Evolutionary conservation across 2,329 filamentous ascomycete species (phyloP), one percentile per base, ranked within the genome.

Genomic region (Hypoxylon sp.): DNA sequence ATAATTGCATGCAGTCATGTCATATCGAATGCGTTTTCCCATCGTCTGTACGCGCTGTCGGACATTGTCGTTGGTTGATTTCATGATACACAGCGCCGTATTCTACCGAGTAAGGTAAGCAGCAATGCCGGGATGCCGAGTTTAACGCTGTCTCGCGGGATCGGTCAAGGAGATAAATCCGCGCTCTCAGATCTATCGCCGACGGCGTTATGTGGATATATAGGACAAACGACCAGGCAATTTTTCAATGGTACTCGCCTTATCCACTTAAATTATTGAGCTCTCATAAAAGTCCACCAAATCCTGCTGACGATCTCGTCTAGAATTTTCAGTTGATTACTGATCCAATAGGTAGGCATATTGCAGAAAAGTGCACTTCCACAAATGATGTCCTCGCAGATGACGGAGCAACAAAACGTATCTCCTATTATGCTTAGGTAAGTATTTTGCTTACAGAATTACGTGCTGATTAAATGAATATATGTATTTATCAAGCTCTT

Each of bases 401-500:
- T 42, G 17, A 6, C 6, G n/a, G 37, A 39, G 37, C 15, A 17
- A 42, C 15, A 42, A 8, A 42, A 7, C 15, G 11, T 8, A 21
- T 44, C 7, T 11, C 17, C 53, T 29, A 24, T 42, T 6, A n/a
- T 10, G 39, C 21, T 55, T 55, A 55, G 13, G 27, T 47, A 50
- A n/a, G 29, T 55, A 62, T 50, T 27, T 19, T 24, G 1, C 5
- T 2, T 37, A 29, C n/a, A 17, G 24, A 15, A 29, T 29, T 48
- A 8, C 2, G 3, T 27, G 4, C 31, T 48, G 21, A 53, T 37
- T 21, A 52, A 48, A 42, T 13, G 6, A 21, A 10, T 29, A 11
- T 46, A 70, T 67, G 48, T 50, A 53, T 52, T 24, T 67, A 65
- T 35, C 13, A 67, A 70, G 67, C 64, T 67, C 42, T 15, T 52